Evolutionary conservation across 768 basidiomycete species (phyloP), one percentile per base, ranked within the genome.

Genomic region (Ramaria rubella): DNA sequence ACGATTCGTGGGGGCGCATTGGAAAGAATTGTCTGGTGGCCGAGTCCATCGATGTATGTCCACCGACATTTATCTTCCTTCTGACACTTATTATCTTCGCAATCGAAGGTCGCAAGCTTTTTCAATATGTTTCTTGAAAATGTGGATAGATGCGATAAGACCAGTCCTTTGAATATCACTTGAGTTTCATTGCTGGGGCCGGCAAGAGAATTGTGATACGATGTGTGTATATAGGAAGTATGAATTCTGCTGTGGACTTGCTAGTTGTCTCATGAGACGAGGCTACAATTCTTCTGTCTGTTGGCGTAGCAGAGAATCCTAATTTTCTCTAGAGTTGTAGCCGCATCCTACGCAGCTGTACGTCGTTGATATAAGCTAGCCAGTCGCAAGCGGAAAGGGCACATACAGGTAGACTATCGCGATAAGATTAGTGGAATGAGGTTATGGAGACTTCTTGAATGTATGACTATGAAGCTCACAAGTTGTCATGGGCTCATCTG

Each of bases 401-500:
- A 29, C 44, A 49, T 56, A 56, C 55, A 33, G 55, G 21, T 56
- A 56, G 29, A 56, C 55, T 56, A 17, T 3, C 1, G 14, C 4
- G 19, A 14, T 14, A 48, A 9, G 23, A 7, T n/a, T 15, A 51
- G 49, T 52, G 19, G n/a, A 26, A 26, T 42, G 27, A 30, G 17
- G 19, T 24, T 14, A 34, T 34, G 29, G 5, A 15, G 6, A 15
- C 15, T 4, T 34, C 5, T 24, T 46, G 9, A 12, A n/a, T n/a
- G n/a, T n/a, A n/a, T n/a, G n/a, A n/a, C n/a, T n/a, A 23, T 54
- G n/a, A 33, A 26, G 51, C 72, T 63, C 64, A 75, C 73, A 75
- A 21, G 73, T 75, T 11, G 88, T 92, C 90, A 92, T 93, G 15
- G 89, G 90, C 65, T 94, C 91, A 66, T 93, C 91, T 0, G 90